These are phyloP conservation scores for Shiraia bambusicola DNA, from an alignment of 2,329 filamentous ascomycete genomes.

Conservation along the genomic window DNA sequence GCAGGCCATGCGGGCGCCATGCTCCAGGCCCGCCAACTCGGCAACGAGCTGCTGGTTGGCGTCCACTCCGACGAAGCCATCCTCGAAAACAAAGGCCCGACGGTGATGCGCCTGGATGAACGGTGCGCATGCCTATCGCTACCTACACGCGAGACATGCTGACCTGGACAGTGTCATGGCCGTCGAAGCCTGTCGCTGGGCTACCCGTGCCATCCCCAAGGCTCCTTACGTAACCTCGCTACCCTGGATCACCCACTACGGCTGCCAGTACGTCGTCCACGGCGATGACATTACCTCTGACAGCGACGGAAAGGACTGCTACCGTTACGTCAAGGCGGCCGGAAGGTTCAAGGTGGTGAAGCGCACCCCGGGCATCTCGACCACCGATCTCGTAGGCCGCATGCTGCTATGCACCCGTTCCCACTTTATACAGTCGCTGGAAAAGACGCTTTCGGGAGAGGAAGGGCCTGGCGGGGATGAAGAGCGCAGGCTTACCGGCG, in stretches of 20 bases:
- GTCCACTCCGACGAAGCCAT: slow-evolving; percentile 96
- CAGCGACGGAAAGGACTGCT: slow-evolving; percentile 90
- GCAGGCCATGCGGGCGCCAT: slow-evolving; percentile 93
- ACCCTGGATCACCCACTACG: slow-evolving; percentile 92
- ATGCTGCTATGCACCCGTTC: slow-evolving; percentile 96
- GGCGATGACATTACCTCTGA: slow-evolving; percentile 98
- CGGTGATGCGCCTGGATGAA: slow-evolving; percentile 92
- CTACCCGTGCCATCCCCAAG: slow-evolving; percentile 76
- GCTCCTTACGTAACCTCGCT: slow-evolving; percentile 95
- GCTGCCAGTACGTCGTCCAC: slow-evolving; percentile 93
- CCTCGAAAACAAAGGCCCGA: slow-evolving; percentile 94
- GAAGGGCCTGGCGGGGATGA: slow-evolving; percentile 71
- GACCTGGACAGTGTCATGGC: slow-evolving; percentile 67
- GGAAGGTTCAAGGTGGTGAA: slow-evolving; percentile 95
- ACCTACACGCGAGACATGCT: slow-evolving; percentile 12
- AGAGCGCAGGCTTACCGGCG: slow-evolving; percentile 65
- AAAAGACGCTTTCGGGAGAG: slow-evolving; percentile 65
- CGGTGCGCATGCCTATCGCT: slow-evolving; percentile 54
- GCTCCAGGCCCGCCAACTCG: slow-evolving; percentile 90
- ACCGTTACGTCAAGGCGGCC: slow-evolving; percentile 94
- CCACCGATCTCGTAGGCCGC: slow-evolving; percentile 94
- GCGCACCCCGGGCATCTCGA: slow-evolving; percentile 92
- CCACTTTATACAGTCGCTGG: slow-evolving; percentile 85
- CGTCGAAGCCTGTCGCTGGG: slow-evolving; percentile 93
- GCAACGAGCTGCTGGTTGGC: slow-evolving; percentile 83